Conservation (phyloP, 2,329 filamentous ascomycete species). For the Monosporascus sp. region DNA sequence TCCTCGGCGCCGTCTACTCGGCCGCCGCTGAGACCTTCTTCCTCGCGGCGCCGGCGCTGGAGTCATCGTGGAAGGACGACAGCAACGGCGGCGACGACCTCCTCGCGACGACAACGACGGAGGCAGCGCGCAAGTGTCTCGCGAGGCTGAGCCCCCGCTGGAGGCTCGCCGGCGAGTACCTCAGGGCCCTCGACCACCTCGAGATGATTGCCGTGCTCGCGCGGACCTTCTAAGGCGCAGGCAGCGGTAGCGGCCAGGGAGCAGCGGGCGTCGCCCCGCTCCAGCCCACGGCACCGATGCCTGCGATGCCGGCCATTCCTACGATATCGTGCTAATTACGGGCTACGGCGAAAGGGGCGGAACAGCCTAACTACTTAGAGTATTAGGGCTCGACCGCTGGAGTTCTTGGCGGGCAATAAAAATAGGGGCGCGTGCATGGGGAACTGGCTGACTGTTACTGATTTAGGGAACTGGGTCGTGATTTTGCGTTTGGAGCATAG, state of each 20-base stretch:
- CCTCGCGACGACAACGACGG: background rate
- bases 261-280: too few species aligned
- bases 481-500: too few species aligned
- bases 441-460: too few species aligned
- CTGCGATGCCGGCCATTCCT: background rate
- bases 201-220: constrained; percentile 3
- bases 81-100: background rate
- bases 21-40: constrained; percentile 2
- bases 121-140: constrained; percentile 7
- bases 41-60: background rate
- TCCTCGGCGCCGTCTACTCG: constrained; percentile 11
- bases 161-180: constrained; percentile 8
- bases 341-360: too few species aligned
- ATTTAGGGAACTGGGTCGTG: too few species aligned
- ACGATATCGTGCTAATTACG: too few species aligned
- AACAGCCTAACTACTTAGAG: too few species aligned
- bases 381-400: too few species aligned
- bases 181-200: constrained; percentile 4
- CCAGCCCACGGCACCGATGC: background rate
- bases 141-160: constrained; percentile 6
- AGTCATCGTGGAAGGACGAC: background rate
- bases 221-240: background rate
- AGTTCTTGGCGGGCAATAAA: too few species aligned
- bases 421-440: too few species aligned
- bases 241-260: background rate